Conservation (phyloP, 2,329 filamentous ascomycete species). For the Aspergillus fructus region DNA sequence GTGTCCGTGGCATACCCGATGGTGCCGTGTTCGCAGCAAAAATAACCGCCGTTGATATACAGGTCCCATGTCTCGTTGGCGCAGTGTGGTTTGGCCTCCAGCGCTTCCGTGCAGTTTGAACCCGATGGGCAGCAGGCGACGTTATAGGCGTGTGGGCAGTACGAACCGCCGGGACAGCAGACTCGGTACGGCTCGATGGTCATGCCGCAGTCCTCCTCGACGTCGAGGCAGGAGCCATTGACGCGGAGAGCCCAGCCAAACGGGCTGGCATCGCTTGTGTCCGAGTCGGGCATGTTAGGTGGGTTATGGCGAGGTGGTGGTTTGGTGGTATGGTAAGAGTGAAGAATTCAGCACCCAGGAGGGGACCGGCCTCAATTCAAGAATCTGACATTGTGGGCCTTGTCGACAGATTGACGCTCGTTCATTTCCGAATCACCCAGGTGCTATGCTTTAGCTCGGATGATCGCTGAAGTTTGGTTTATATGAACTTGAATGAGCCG, state of each 20-base stretch:
- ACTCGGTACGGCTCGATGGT: background rate
- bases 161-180: constrained; percentile 5
- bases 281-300: background rate
- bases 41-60: constrained; percentile 8
- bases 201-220: background rate
- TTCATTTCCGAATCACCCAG: too few species aligned
- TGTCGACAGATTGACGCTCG: too few species aligned
- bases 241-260: constrained; percentile 6
- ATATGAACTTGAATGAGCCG: too few species aligned
- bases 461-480: too few species aligned
- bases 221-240: constrained; percentile 5
- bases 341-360: too few species aligned
- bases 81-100: background rate
- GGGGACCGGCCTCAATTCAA: too few species aligned
- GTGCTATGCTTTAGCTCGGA: too few species aligned
- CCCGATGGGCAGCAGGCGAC: constrained; percentile 2
- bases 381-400: too few species aligned
- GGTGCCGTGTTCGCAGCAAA: constrained; percentile 4
- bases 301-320: too few species aligned
- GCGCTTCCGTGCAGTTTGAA: background rate
- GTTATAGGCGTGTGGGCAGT: constrained; percentile 8
- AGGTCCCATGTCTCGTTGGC: constrained; percentile 9
- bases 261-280: background rate
- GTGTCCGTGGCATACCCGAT: constrained; percentile 1
- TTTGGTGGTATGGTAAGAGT: too few species aligned